Percentiles rank a stretch among this genome's conserved stretches.
Evolutionary conservation across 176 grass and related monocot species (phyloP).

Genomic region (Hordeum vulgare): DNA sequence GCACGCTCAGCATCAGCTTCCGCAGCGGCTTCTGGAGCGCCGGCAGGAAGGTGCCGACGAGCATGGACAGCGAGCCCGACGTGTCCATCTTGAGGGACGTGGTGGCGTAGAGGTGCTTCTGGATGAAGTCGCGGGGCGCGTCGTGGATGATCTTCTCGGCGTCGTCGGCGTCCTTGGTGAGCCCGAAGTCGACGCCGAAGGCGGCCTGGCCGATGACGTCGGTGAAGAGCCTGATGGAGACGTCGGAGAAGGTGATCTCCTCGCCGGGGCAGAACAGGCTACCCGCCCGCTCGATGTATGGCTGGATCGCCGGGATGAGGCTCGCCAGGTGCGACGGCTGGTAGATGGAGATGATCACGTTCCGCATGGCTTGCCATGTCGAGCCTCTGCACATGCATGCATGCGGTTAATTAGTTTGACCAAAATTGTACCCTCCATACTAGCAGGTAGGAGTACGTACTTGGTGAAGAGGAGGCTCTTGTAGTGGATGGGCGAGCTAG

Average conservation of each 20-base stretch:
- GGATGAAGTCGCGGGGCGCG: conserved; percentile 25
- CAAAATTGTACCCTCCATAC: too few species aligned
- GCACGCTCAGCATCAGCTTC: conserved; percentile 27
- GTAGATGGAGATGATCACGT: conserved; percentile 26
- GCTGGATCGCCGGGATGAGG: conserved; percentile 47
- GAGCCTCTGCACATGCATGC: too few species aligned
- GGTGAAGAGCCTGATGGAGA: background rate
- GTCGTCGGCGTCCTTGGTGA: conserved; percentile 12
- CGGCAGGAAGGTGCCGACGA: conserved; percentile 36
- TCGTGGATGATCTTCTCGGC: background rate
- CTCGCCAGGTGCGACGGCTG: conserved; percentile 52
- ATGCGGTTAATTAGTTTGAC: too few species aligned
- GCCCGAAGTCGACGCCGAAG: conserved; percentile 24
- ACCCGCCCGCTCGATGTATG: conserved; percentile 1
- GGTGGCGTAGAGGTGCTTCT: conserved; percentile 37
- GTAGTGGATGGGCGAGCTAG: background rate
- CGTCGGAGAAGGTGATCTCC: conserved; percentile 25
- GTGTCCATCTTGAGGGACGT: conserved; percentile 35
- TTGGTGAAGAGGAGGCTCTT: background rate
- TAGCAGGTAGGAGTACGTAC: too few species aligned
- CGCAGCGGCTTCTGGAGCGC: conserved; percentile 35
- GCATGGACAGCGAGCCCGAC: conserved; percentile 43
- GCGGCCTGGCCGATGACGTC: conserved; percentile 21
- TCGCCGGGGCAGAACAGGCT: background rate
- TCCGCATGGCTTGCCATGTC: too few species aligned